Conservation (phyloP, 768 basidiomycete species). For the Leccinellum rugosiceps region DNA sequence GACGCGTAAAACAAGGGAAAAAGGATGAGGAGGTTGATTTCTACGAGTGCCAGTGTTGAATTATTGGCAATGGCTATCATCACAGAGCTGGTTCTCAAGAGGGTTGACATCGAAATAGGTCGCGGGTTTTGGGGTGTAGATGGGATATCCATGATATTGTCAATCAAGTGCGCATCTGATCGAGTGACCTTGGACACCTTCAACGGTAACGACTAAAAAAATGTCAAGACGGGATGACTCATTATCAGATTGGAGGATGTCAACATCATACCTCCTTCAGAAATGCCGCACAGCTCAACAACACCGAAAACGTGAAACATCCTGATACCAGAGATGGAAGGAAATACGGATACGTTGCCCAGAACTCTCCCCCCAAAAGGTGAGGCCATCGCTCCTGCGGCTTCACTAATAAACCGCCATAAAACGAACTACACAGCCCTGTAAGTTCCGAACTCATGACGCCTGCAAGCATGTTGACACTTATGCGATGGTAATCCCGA, state of each 20-base stretch:
- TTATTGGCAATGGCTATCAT: slow-evolving; percentile 43
- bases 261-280: slow-evolving; percentile 30
- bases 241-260: not conserved
- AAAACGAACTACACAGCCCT: slow-evolving; percentile 42
- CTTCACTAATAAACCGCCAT: slow-evolving; percentile 53
- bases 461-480: not conserved
- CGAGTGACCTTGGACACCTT: not conserved
- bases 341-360: slow-evolving; percentile 36
- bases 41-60: slow-evolving; percentile 39
- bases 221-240: not conserved
- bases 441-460: not conserved
- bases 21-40: slow-evolving; percentile 38
- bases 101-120: slow-evolving; percentile 32
- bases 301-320: slow-evolving; percentile 7
- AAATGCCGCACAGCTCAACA: slow-evolving; percentile 19
- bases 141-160: not conserved
- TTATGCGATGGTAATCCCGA: slow-evolving; percentile 32
- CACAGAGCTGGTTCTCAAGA: slow-evolving; percentile 31
- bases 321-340: slow-evolving; percentile 31
- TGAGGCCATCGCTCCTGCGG: slow-evolving; percentile 54
- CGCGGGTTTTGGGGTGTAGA: not conserved
- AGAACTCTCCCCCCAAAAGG: slow-evolving; percentile 41
- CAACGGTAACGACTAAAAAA: slow-evolving; percentile 25
- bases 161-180: not conserved
- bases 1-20: slow-evolving; percentile 45